Evolutionary conservation across 441 rosid genomes (phyloP), one percentile per base, ranked within the genome.

Genomic region (Euphorbia celastroides): DNA sequence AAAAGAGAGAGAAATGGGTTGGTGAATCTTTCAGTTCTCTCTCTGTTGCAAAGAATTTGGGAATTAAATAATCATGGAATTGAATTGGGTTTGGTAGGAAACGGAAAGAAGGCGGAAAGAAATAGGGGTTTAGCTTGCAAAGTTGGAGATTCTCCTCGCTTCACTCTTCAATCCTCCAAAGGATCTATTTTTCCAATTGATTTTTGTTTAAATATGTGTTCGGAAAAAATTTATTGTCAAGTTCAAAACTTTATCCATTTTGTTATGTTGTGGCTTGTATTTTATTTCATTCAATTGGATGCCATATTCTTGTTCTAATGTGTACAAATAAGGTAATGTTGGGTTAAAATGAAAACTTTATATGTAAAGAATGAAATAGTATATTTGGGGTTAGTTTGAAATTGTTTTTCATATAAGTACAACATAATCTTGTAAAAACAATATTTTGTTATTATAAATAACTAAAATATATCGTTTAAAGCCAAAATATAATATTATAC

Each of bases 11-110:
- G 44, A 48, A 50, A 58, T 38, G 31, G 54, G 78, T 70, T 32
- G 81, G 77, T 71, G 76, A 79, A 65, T 51, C 54, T n/a, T 50
- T 51, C 48, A n/a, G 61, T 36, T 42, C 57, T 36, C 57, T 12
- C 48, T 22, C 31, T 6, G 41, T 17, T 30, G 19, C 7, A 26
- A 57, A 38, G 27, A 56, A 7, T 44, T 60, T 19, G n/a, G 51
- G 59, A n/a, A 57, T 42, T 57, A 36, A 41, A 65, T 69, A 60
- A 0, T 31, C 19, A 30, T 30, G 16, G 42, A 41, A 55, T 46
- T 26, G 16, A 32, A 19, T 51, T 51, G 56, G 56, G 56, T 51
- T 38, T 20, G 67, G 1, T 61, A 26, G 41, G 52, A 7, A 27
- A 56, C 11, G 19, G 22, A 5, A 54, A 28, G 1, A 19, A 55